These are phyloP conservation scores for Nicotiana tabacum DNA, from an alignment of 257 asterid genomes.

Conservation along the genomic window DNA sequence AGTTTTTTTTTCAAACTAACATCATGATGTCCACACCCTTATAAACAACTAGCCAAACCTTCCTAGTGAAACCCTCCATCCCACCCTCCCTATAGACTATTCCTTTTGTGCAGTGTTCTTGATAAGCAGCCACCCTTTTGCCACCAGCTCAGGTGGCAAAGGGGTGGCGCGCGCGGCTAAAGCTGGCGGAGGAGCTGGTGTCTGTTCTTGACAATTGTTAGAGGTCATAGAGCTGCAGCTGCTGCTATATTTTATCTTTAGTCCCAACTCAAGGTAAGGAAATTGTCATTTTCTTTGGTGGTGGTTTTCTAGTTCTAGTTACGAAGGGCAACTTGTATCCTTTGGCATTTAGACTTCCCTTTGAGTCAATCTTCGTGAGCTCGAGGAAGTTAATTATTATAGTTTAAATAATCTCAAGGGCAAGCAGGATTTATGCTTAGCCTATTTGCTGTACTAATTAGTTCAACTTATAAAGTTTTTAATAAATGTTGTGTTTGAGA, in stretches of 20 bases:
- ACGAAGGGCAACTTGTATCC: conserved; percentile 86
- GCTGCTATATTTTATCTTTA: background rate
- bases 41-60: conserved; percentile 21
- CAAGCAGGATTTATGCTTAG: conserved; percentile 14
- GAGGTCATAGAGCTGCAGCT: background rate
- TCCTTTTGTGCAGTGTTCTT: background rate
- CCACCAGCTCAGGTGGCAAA: conserved; percentile 17
- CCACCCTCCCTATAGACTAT: conserved; percentile 16
- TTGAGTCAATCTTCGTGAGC: conserved; percentile 3
- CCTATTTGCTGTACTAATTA: conserved; percentile 2
- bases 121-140: background rate
- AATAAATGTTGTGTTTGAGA: background rate
- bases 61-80: conserved; percentile 39
- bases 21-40: conserved; percentile 9
- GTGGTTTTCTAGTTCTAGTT: conserved; percentile 21
- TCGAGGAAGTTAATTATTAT: background rate
- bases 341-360: conserved; percentile 54
- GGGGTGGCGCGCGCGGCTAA: conserved; percentile 1
- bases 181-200: background rate
- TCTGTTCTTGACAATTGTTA: background rate
- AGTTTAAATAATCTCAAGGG: conserved; percentile 16
- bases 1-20: background rate
- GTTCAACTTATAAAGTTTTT: conserved; percentile 11
- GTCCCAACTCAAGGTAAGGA: conserved; percentile 10
- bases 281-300: conserved; percentile 16